Evolutionary conservation across 257 asterid genomes (phyloP).

Genomic region (Solanum bulbocastanum): DNA sequence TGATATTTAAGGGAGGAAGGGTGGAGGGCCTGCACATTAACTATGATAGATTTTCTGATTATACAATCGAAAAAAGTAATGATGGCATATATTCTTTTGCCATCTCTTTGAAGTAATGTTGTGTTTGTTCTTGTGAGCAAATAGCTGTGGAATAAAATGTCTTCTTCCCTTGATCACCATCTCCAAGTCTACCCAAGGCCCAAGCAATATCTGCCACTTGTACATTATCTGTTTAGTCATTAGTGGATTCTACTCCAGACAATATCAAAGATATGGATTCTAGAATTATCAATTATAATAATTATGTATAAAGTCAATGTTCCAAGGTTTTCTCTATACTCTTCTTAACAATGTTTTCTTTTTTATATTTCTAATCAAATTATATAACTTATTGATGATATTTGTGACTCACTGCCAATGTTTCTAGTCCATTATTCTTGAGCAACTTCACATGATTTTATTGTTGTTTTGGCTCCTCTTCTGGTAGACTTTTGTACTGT

Average conservation of each 20-base stretch:
- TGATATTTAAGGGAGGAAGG: background rate
- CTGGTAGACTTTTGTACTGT: background rate
- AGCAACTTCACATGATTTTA: background rate
- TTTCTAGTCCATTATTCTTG: background rate
- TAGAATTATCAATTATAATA: background rate
- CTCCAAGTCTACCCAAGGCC: slow-evolving; percentile 1
- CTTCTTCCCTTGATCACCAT: slow-evolving; percentile 11
- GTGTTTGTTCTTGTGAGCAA: slow-evolving; percentile 1
- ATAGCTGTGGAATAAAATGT: slow-evolving; percentile 16
- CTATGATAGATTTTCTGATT: background rate
- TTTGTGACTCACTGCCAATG: background rate
- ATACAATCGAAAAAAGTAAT: background rate
- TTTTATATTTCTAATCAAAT: background rate
- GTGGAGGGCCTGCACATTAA: background rate
- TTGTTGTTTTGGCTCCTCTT: background rate
- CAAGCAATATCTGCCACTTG: slow-evolving; percentile 10
- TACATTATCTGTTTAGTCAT: slow-evolving; percentile 4
- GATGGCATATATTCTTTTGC: background rate
- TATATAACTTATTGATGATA: background rate
- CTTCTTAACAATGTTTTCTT: background rate
- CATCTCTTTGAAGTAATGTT: background rate
- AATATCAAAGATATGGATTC: slow-evolving; percentile 14
- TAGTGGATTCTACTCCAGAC: slow-evolving; percentile 9
- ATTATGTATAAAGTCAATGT: too few relatives aligned
- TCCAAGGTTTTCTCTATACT: background rate